Evolutionary conservation across 192 early-diverging fungal genomes (phyloP), one percentile per base, ranked within the genome.

Genomic region (Spinellus fusiger): DNA sequence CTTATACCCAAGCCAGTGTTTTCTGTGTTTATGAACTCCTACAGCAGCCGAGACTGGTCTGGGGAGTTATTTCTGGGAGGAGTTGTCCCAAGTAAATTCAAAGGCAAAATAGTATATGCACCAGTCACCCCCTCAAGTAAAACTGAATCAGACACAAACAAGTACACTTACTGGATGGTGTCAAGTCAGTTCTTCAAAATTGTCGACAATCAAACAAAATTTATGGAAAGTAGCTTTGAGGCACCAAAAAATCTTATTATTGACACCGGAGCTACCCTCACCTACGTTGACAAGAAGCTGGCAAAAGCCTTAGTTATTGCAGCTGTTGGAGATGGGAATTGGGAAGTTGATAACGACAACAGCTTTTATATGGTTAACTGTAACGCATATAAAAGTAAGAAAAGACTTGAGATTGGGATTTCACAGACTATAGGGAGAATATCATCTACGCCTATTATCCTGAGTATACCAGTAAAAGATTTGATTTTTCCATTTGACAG

Each of bases 41-140:
- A 49, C 4, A 23, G 34, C 0, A 18, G 54, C 9, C 23, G 23
- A 18, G 66, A 59, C 1, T 61, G 59, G 58, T 26, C 59, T 16
- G 80, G 77, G 10, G 66, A 75, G 40, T 61, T 82, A 16, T 22
- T 59, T 10, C 59, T 83, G 35, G 76, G 74, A 32, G 79, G 78
- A 20, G 44, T 68, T 35, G 77, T 78, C 63, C 6, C 40, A 15
- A 25, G 22, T 22, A 73, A 75, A 40, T 70, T 62, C 35, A 67
- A 64, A n/a, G 81, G 79, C 6, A 16, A 54, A 13, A 68, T 80
- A 49, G 71, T 52, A 35, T 80, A 78, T 62, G 52, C 64, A 1
- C 61, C 68, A 8, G 63, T 73, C 3, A 26, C 46, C 16, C 22
- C 20, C 13, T 31, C 26, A 48, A 25, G 22, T 7, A 55, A 64